Conservation (phyloP, 805 yeast genomes). For the Barnettozyma sp. region DNA sequence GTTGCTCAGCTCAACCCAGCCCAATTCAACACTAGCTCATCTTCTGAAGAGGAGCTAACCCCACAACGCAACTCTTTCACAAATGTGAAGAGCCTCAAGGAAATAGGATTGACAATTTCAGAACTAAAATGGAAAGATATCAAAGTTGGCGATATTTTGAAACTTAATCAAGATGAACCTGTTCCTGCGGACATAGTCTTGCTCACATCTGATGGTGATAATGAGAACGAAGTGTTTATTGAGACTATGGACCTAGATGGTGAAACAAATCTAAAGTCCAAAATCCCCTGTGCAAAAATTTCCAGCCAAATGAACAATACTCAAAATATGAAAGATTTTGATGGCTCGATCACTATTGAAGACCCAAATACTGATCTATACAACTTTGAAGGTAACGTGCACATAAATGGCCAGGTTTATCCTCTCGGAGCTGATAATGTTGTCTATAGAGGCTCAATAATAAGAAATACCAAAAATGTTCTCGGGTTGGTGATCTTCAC, state of each 20-base stretch:
- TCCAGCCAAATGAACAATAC: slow-evolving; percentile 45
- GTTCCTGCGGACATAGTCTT: slow-evolving; percentile 87
- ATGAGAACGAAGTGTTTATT: slow-evolving; percentile 54
- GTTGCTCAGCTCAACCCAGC: slow-evolving; percentile 12
- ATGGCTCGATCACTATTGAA: slow-evolving; percentile 60
- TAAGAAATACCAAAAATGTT: slow-evolving; percentile 72
- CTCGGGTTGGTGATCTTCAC: slow-evolving; percentile 84
- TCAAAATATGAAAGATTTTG: slow-evolving; percentile 40
- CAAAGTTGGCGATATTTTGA: slow-evolving; percentile 81
- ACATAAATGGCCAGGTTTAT: slow-evolving; percentile 31
- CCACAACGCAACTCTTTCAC: slow-evolving; percentile 23
- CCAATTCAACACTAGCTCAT: slow-evolving; percentile 1
- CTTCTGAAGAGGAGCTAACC: slow-evolving; percentile 1
- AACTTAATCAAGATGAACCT: slow-evolving; percentile 76
- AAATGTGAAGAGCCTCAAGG: slow-evolving; percentile 20
- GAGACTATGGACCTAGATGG: slow-evolving; percentile 99
- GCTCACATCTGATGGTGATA: slow-evolving; percentile 49
- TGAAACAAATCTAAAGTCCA: slow-evolving; percentile 84
- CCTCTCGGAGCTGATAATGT: slow-evolving; percentile 78
- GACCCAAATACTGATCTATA: slow-evolving; percentile 91
- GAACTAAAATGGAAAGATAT: slow-evolving; percentile 62
- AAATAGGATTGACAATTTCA: slow-evolving; percentile 17
- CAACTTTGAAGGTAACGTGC: slow-evolving; percentile 78
- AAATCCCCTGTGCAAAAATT: slow-evolving; percentile 58
- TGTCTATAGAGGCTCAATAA: slow-evolving; percentile 82